A percentile compares a stretch with the other conserved stretches of the same genome.
Conservation (phyloP, 495 filamentous ascomycete genomes). For the Daldinia vernicosa region DNA sequence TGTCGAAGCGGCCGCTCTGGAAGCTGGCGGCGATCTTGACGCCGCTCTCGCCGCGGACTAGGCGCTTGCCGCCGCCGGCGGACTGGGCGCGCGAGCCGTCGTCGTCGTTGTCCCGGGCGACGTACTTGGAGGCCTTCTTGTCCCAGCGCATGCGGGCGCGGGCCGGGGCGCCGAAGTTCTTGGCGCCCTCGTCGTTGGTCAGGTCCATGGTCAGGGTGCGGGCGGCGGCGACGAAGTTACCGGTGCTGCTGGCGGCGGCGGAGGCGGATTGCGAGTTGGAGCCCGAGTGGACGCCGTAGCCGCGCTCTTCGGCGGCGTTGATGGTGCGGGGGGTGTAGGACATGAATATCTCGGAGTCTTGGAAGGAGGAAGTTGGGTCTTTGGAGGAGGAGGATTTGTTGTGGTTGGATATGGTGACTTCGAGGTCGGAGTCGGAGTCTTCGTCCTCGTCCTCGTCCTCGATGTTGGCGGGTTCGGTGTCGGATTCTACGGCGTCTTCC, state of each 20-base stretch:
- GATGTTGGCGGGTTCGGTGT: conserved; percentile 18
- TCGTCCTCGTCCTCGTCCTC: conserved; percentile 71
- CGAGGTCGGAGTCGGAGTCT: conserved; percentile 76
- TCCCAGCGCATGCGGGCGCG: conserved; percentile 89
- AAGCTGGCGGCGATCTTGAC: conserved; percentile 95
- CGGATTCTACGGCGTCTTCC: conserved; percentile 2
- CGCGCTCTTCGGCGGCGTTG: conserved; percentile 85
- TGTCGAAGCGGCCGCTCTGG: conserved; percentile 90
- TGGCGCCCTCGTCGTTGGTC: conserved; percentile 80
- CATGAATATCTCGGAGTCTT: conserved; percentile 94
- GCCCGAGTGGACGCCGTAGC: conserved; percentile 90
- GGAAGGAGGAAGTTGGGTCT: conserved; percentile 61
- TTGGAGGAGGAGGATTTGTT: conserved; percentile 47
- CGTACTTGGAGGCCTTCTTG: conserved; percentile 96
- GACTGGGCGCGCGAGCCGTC: conserved; percentile 75
- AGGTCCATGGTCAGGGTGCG: conserved; percentile 89
- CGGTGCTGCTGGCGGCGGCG: conserved; percentile 50
- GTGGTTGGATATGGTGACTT: conserved; percentile 79
- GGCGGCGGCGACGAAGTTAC: conserved; percentile 84
- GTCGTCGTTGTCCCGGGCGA: conserved; percentile 87
- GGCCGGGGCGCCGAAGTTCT: conserved; percentile 75
- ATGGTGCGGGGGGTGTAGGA: conserved; percentile 82
- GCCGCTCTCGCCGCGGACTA: conserved; percentile 89
- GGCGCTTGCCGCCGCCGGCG: conserved; percentile 79
- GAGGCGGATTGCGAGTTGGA: conserved; percentile 55